Evolutionary conservation across 345 rosid genomes (phyloP).

Genomic region (Lumnitzera littorea): DNA sequence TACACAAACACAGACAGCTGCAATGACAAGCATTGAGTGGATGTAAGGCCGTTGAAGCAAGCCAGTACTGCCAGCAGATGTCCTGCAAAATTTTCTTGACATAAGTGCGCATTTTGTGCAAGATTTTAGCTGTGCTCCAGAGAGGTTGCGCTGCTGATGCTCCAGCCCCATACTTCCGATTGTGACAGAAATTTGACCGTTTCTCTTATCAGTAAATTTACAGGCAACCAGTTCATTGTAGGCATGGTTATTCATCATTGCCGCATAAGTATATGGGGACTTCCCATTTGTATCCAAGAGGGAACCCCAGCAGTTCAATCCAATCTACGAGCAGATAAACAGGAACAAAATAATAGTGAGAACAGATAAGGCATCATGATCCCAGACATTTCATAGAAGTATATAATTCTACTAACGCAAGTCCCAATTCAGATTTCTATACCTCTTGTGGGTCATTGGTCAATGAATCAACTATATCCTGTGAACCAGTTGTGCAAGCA

Average conservation of each 20-base stretch:
- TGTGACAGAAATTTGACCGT: slow-evolving; percentile 60
- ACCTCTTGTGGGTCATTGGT: slow-evolving; percentile 90
- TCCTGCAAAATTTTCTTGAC: slow-evolving; percentile 38
- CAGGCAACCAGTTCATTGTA: slow-evolving; percentile 59
- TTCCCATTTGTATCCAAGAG: slow-evolving; percentile 47
- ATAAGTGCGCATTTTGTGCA: slow-evolving; percentile 53
- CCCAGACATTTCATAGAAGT: neutral
- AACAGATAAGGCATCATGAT: no score
- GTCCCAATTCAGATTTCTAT: neutral
- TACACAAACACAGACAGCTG: slow-evolving; percentile 90
- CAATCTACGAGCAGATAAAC: slow-evolving; percentile 37
- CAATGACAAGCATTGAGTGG: slow-evolving; percentile 82
- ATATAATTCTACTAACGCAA: neutral
- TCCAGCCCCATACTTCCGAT: slow-evolving; percentile 22
- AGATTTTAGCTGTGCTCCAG: slow-evolving; percentile 22
- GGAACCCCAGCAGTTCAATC: slow-evolving; percentile 62
- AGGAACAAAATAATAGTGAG: neutral
- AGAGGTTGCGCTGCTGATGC: slow-evolving; percentile 7
- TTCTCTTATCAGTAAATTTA: slow-evolving; percentile 60
- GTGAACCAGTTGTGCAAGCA: slow-evolving; percentile 64
- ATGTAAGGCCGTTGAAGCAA: slow-evolving; percentile 68
- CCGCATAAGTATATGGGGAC: slow-evolving; percentile 60
- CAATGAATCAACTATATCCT: slow-evolving; percentile 55
- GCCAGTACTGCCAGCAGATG: slow-evolving; percentile 41
- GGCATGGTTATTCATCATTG: slow-evolving; percentile 51